These are phyloP conservation scores for Tolypocladium paradoxum DNA, from an alignment of 2,329 filamentous ascomycete species.

Conservation along the genomic window DNA sequence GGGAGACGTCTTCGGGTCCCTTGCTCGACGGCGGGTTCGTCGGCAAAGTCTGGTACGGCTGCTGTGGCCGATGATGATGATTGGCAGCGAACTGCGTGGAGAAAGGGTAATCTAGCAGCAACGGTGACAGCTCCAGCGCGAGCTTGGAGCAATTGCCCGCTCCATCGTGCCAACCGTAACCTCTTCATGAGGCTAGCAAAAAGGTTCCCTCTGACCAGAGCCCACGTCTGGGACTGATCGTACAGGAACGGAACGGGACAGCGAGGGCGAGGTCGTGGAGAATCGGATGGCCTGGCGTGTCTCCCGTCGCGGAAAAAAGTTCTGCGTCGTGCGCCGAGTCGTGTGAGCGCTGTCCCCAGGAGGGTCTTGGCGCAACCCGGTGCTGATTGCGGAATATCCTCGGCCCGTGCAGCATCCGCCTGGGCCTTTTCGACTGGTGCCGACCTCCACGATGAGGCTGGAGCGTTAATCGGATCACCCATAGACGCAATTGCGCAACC, in stretches of 20 bases:
- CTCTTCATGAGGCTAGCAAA: slow-evolving; percentile 25
- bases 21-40: slow-evolving; percentile 9
- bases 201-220: not conserved
- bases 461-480: not conserved
- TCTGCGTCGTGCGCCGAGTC: slow-evolving; percentile 3
- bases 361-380: not conserved
- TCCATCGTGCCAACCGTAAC: slow-evolving; percentile 29
- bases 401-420: slow-evolving; percentile 3
- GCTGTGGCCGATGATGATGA: slow-evolving; percentile 20
- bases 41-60: slow-evolving; percentile 12
- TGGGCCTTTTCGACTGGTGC: not conserved
- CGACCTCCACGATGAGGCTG: not conserved
- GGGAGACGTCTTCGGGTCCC: slow-evolving; percentile 36
- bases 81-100: slow-evolving; percentile 17
- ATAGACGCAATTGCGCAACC: slow-evolving; percentile 19
- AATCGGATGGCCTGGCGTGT: not conserved
- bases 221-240: not conserved
- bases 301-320: slow-evolving; percentile 4
- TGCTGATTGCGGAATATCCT: slow-evolving; percentile 5
- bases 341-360: slow-evolving; percentile 7
- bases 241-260: not conserved
- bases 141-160: slow-evolving; percentile 28
- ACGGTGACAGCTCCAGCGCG: slow-evolving; percentile 15
- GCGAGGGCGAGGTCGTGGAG: not conserved
- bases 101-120: slow-evolving; percentile 14